Evolutionary conservation across 176 grass and related monocot genomes (phyloP), one percentile per base, ranked within the genome.

Genomic region (Eremochloa ophiuroides): DNA sequence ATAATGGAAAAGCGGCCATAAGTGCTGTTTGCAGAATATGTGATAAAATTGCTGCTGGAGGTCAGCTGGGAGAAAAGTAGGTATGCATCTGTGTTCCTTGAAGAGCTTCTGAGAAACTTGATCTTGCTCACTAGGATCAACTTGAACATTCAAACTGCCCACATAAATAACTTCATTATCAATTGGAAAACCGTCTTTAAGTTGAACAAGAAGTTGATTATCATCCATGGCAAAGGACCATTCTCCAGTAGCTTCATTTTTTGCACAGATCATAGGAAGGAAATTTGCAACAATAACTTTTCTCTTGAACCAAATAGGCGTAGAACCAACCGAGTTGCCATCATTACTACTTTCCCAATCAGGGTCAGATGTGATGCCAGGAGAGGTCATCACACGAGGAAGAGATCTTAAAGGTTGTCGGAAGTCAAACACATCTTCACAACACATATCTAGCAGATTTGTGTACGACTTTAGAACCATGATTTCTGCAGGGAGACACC

Each of bases 1-100:
- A 71, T 97, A 93, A 61, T 97, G 94, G 67, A 97, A 97, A 53
- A 97, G 84, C 69, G 94, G 94, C 94, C 94, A 93, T 5, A 97
- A 38, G 35, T 87, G 91, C 62, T 97, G 91, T 44, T 97, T 97
- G 65, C 91, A 97, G 80, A 97, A 97, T 22, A 81, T 75, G 62
- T 97, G 91, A 73, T 97, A 97, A 68, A 91, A 97, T 59, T 84
- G 77, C 46, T 82, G 67, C 34, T 93, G 88, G 58, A 97, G 41
- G 14, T 97, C 94, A 66, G 83, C 42, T 51, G 73, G 56, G 2
- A 97, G 78, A 69, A 97, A 97, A 29, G 94, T 91, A 55, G 94
- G 94, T 73, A 97, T 89, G 83, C 91, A 97, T 62, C 13, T 81
- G 55, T 85, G 66, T 37, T 97, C 94, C 29, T 77, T 93, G 38